phyloP scores from a whole-genome alignment of 2,329 filamentous ascomycete species.

The Colletotrichum tropicicola region DNA sequence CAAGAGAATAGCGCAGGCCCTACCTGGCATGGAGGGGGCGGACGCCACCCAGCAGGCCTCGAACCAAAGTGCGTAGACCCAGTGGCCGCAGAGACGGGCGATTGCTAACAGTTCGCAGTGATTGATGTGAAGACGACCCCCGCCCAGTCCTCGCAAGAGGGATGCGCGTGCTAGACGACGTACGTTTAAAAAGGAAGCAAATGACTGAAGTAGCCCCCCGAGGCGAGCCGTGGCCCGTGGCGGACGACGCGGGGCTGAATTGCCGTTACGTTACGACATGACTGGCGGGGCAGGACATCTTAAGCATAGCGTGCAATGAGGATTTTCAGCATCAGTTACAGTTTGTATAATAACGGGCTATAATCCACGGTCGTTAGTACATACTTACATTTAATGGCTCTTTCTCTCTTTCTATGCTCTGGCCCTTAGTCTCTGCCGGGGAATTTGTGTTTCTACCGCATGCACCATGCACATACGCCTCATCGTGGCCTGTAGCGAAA shows the following conservation, averaged over 20 bases:
- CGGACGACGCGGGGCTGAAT: slow-evolving; percentile 18
- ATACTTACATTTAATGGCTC: slow-evolving; percentile 31
- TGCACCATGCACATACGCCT: too few relatives aligned
- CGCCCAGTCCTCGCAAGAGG: slow-evolving; percentile 74
- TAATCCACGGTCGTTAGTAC: slow-evolving; percentile 33
- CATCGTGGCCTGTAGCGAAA: not conserved
- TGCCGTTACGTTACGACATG: slow-evolving; percentile 28
- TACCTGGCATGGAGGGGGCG: slow-evolving; percentile 96
- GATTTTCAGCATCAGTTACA: slow-evolving; percentile 36
- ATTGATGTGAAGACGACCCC: slow-evolving; percentile 91
- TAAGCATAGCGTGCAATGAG: slow-evolving; percentile 40
- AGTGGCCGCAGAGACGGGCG: not conserved
- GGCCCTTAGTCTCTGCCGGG: not conserved
- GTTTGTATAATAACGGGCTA: slow-evolving; percentile 34
- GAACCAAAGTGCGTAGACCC: slow-evolving; percentile 75
- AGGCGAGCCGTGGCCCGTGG: slow-evolving; percentile 26
- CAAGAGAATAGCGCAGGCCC: slow-evolving; percentile 95
- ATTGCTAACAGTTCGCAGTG: slow-evolving; percentile 63
- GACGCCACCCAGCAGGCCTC: slow-evolving; percentile 77
- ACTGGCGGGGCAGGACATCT: slow-evolving; percentile 34
- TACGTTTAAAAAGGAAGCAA: not conserved
- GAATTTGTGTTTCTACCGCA: not conserved
- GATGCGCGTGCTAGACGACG: slow-evolving; percentile 69
- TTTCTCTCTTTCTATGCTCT: not conserved
- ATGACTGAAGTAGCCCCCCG: slow-evolving; percentile 8